A percentile compares a stretch with the other conserved stretches of the same genome.
Evolutionary conservation across 768 basidiomycete species (phyloP).

Genomic region (Lyophyllum semitale): DNA sequence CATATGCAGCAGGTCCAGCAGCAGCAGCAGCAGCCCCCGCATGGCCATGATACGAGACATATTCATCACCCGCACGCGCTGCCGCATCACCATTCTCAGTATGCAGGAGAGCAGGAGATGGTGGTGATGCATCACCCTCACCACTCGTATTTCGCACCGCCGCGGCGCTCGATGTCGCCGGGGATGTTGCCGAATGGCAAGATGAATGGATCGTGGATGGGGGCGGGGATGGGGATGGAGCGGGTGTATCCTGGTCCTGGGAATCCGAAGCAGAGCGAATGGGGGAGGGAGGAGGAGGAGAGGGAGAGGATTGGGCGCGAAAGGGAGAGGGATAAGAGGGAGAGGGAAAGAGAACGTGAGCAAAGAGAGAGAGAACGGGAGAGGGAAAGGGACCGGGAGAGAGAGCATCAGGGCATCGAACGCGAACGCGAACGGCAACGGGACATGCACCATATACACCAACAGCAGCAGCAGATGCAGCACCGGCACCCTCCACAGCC

Average conservation of each 20-base stretch:
- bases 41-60: conserved; percentile 4
- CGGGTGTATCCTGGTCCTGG: conserved; percentile 19
- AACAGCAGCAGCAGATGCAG: conserved; percentile 35
- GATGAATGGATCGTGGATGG: conserved; percentile 38
- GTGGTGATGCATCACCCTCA: conserved; percentile 3
- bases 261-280: conserved; percentile 15
- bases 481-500: conserved; percentile 32
- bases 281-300: conserved; percentile 24
- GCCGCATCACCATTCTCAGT: conserved; percentile 20
- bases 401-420: conserved; percentile 20
- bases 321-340: conserved; percentile 27
- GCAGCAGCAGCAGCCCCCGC: conserved; percentile 7
- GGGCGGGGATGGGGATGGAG: conserved; percentile 31
- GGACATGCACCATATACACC: conserved; percentile 33
- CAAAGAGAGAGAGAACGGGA: conserved; percentile 27
- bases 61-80: conserved; percentile 8
- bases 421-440: conserved; percentile 22
- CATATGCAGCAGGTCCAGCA: conserved; percentile 18
- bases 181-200: conserved; percentile 33
- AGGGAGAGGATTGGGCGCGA: conserved; percentile 34
- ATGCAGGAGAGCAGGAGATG: conserved; percentile 7
- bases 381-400: conserved; percentile 24
- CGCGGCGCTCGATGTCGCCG: conserved; percentile 41
- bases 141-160: conserved; percentile 13
- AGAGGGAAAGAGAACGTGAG: conserved; percentile 20